These are phyloP conservation scores for Leptographium lundbergii DNA, from an alignment of 2,329 filamentous ascomycete species.

Conservation along the genomic window DNA sequence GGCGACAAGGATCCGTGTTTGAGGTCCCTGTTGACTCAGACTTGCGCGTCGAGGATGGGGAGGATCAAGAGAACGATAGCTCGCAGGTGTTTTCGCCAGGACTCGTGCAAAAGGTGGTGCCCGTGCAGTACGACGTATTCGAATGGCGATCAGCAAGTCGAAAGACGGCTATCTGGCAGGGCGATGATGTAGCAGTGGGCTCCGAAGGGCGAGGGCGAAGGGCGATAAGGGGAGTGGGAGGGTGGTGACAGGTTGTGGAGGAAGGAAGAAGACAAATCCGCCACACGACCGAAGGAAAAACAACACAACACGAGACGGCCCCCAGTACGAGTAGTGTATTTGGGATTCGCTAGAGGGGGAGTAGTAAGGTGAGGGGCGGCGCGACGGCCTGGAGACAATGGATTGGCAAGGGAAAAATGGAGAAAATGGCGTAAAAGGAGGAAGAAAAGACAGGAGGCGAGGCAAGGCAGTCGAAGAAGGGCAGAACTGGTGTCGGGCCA, in stretches of 20 bases:
- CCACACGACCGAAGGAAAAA: conserved; percentile 7
- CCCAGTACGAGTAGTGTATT: neutral
- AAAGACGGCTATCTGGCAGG: neutral
- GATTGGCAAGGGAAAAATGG: conserved; percentile 1
- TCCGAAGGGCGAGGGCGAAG: neutral
- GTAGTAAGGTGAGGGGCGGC: conserved; percentile 2
- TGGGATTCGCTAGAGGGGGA: neutral
- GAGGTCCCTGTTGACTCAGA: neutral
- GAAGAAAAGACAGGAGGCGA: conserved; percentile 1
- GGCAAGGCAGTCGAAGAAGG: neutral
- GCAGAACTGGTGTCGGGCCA: neutral
- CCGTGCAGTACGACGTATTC: neutral
- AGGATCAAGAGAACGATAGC: neutral
- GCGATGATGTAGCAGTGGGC: neutral
- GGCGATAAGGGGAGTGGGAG: neutral
- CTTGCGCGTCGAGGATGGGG: neutral
- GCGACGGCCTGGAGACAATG: neutral
- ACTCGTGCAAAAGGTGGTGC: neutral
- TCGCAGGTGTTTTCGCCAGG: neutral
- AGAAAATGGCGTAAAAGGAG: neutral
- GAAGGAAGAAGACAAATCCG: conserved; percentile 5
- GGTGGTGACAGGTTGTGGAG: neutral
- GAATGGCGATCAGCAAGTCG: neutral
- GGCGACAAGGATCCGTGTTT: neutral
- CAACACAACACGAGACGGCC: neutral